phyloP scores from a whole-genome alignment of 352 stramenopile genomes.

The Phytophthora europaea region DNA sequence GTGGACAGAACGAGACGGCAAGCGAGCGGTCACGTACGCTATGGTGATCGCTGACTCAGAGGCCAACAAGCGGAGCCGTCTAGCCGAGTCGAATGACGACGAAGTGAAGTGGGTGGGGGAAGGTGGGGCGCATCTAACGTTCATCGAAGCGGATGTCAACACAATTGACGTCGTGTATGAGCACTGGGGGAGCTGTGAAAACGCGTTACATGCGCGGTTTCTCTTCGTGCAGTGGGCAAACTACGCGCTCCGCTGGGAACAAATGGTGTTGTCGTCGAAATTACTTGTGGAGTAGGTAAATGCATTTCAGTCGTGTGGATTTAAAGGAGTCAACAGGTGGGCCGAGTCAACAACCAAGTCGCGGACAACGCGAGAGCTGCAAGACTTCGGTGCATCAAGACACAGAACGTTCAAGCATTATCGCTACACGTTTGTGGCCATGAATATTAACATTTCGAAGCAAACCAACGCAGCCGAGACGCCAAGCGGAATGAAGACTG shows the following conservation, averaged over 20 bases:
- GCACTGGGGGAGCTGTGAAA: conserved; percentile 43
- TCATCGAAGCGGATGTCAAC: conserved; percentile 29
- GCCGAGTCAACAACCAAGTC: too few relatives aligned
- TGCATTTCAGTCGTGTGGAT: too few relatives aligned
- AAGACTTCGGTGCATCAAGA: too few relatives aligned
- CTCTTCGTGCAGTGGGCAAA: conserved; percentile 57
- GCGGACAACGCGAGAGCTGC: too few relatives aligned
- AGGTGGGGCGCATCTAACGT: conserved; percentile 31
- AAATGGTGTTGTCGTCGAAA: conserved; percentile 15
- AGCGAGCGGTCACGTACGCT: conserved; percentile 27
- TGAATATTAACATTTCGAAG: too few relatives aligned
- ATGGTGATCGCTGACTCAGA: conserved; percentile 40
- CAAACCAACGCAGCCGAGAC: too few relatives aligned
- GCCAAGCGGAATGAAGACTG: too few relatives aligned
- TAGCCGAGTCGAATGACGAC: conserved; percentile 20
- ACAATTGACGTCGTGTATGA: conserved; percentile 39
- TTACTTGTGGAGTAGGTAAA: neutral
- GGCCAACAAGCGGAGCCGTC: conserved; percentile 31
- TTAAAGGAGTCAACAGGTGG: too few relatives aligned
- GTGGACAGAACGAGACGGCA: conserved; percentile 17
- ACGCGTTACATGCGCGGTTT: conserved; percentile 44
- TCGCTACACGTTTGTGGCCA: too few relatives aligned
- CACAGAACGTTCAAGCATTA: too few relatives aligned
- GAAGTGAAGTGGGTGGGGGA: conserved; percentile 43
- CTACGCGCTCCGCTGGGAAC: conserved; percentile 43